Base-by-base conservation (phyloP, 169 alveolate species). In the Toxoplasma gondii region DNA sequence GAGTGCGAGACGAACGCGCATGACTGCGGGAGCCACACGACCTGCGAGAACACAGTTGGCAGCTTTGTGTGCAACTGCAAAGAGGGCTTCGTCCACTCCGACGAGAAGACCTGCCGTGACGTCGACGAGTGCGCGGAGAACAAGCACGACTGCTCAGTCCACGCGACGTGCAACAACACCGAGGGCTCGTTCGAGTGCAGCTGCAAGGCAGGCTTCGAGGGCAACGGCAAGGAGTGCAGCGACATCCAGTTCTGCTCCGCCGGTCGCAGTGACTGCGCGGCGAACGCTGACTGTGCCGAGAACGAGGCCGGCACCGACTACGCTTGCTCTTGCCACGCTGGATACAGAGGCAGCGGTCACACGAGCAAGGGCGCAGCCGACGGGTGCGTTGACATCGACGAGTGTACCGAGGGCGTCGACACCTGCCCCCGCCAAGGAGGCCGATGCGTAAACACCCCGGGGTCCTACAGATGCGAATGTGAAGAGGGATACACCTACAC, bases 61-160 rank as follows among this genome's bases (percentile, higher is more conserved):
- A 41, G 96, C 64, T 96, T 81, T 88, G 96, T 92, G 58, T 96
- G 97, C 95, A 78, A 54, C n/a, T 96, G 97, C 88, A 87, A 70
- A 22, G 83, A 34, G 1, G 97, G 97, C 39, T 94, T 54, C 45
- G 92, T 34, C 39, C 88, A 24, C 39, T 70, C 49, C 36, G 88
- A n/a, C 22, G 88, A 69, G 27, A 94, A 94, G 41, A 41, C 78
- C 41, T 96, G 97, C 93, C 86, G 41, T 10, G 98, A 96, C 86
- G 74, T 96, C 78, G 97, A 96, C 90, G 98, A 96, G 53, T 96
- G 98, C 92, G 88, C 96, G 16, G 53, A 39, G 69, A 83, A 44
- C 12, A 38, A 43, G 39, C n/a, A 44, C 24, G 78, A 84, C 91
- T 87, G 93, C 84, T 93, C 93, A 0, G 87, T 91, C 27, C 94